phyloP scores from a whole-genome alignment of 1,284 basidiomycete species.

The Lentinula novae-zelandiae region DNA sequence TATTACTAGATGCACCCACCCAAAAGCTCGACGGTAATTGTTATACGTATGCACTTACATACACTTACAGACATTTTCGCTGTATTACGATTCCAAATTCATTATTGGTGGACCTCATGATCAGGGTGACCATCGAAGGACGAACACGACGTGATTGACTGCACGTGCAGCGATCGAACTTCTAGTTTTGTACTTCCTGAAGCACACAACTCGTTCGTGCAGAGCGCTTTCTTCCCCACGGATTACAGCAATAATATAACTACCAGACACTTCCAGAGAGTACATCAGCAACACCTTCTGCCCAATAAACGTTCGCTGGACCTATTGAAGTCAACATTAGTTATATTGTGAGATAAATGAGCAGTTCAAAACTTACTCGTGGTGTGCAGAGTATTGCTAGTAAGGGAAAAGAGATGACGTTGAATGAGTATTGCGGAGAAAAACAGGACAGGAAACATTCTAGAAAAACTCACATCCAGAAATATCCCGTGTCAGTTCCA shows the following conservation, averaged over 20 bases:
- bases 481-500: constrained; percentile 40
- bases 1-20: too few species aligned
- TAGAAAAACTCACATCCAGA: constrained; percentile 38
- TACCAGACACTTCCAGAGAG: constrained; percentile 35
- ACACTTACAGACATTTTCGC: too few species aligned
- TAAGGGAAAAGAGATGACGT: not conserved
- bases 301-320: constrained; percentile 36
- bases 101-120: too few species aligned
- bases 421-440: not conserved
- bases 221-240: too few species aligned
- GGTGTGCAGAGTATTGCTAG: constrained; percentile 42
- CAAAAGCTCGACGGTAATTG: too few species aligned
- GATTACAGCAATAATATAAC: not conserved
- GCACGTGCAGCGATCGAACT: too few species aligned
- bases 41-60: too few species aligned
- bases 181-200: too few species aligned
- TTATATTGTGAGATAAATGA: not conserved
- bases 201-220: too few species aligned
- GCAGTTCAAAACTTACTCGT: constrained; percentile 31
- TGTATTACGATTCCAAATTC: too few species aligned
- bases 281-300: constrained; percentile 31
- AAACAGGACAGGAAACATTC: not conserved
- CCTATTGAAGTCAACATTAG: constrained; percentile 17
- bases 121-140: too few species aligned
- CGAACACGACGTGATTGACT: too few species aligned